Conservation (phyloP, 2,329 filamentous ascomycete genomes). For the Talaromyces sp. region DNA sequence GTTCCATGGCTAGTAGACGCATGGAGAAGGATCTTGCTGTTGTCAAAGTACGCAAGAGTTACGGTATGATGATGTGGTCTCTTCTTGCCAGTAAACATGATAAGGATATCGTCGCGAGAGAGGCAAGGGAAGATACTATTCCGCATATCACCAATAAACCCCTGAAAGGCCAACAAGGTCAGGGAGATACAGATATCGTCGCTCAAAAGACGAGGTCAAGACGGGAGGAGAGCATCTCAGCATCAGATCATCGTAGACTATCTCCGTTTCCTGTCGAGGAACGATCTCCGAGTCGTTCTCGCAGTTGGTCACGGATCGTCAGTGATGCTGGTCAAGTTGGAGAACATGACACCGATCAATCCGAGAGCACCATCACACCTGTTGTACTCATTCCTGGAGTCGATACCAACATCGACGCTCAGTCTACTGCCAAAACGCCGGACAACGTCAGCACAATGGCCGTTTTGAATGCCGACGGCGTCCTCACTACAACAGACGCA, state of each 20-base stretch:
- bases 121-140: slow-evolving; percentile 25
- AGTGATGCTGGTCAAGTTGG: slow-evolving; percentile 28
- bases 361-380: not conserved
- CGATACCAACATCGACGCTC: slow-evolving; percentile 1
- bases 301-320: slow-evolving; percentile 23
- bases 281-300: slow-evolving; percentile 11
- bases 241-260: not conserved
- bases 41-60: slow-evolving; percentile 55
- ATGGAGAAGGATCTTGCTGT: slow-evolving; percentile 34
- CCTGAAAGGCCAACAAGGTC: slow-evolving; percentile 30
- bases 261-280: not conserved
- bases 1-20: slow-evolving; percentile 73
- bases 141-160: slow-evolving; percentile 29
- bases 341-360: slow-evolving; percentile 14
- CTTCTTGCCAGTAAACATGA: slow-evolving; percentile 89
- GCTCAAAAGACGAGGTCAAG: not conserved
- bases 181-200: not conserved
- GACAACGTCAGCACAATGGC: slow-evolving; percentile 35
- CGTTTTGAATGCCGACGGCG: slow-evolving; percentile 28
- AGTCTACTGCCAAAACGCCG: not conserved
- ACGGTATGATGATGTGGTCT: slow-evolving; percentile 79
- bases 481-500: slow-evolving; percentile 24
- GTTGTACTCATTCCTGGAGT: slow-evolving; percentile 9
- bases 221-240: not conserved
- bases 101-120: slow-evolving; percentile 61